These are phyloP conservation scores for Bombardia bombarda DNA, from an alignment of 495 filamentous ascomycete species.

Conservation along the genomic window DNA sequence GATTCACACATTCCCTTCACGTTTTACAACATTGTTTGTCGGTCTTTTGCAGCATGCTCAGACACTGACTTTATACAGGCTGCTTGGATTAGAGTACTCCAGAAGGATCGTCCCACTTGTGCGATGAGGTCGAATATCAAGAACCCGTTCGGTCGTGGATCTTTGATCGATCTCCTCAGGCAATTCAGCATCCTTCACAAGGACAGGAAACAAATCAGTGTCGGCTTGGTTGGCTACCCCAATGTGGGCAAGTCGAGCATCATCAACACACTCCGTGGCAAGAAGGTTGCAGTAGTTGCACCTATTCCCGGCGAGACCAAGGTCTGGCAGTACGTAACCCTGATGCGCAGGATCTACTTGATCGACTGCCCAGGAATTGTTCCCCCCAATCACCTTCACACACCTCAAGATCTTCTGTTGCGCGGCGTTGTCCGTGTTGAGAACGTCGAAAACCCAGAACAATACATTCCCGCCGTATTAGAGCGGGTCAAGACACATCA, in stretches of 20 bases:
- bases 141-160: constrained; percentile 69
- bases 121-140: constrained; percentile 90
- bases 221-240: constrained; percentile 75
- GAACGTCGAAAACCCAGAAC: constrained; percentile 89
- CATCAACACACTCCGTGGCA: constrained; percentile 86
- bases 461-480: constrained; percentile 84
- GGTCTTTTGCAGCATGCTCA: not conserved
- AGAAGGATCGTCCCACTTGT: constrained; percentile 76
- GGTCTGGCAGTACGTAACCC: constrained; percentile 83
- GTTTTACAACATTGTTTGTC: not conserved
- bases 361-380: constrained; percentile 97
- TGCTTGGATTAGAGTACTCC: constrained; percentile 24
- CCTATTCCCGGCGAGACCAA: constrained; percentile 95
- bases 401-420: constrained; percentile 80
- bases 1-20: constrained; percentile 72
- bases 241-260: constrained; percentile 80
- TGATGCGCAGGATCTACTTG: constrained; percentile 95
- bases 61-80: constrained; percentile 19
- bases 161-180: constrained; percentile 64
- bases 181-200: constrained; percentile 91
- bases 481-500: constrained; percentile 74
- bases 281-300: constrained; percentile 90
- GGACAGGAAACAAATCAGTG: constrained; percentile 84
- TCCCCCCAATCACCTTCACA: constrained; percentile 76
- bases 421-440: constrained; percentile 89